A percentile compares a stretch with the other conserved stretches of the same genome.
Conservation (phyloP, 2,329 filamentous ascomycete genomes). For the Hypoxylon sp. region DNA sequence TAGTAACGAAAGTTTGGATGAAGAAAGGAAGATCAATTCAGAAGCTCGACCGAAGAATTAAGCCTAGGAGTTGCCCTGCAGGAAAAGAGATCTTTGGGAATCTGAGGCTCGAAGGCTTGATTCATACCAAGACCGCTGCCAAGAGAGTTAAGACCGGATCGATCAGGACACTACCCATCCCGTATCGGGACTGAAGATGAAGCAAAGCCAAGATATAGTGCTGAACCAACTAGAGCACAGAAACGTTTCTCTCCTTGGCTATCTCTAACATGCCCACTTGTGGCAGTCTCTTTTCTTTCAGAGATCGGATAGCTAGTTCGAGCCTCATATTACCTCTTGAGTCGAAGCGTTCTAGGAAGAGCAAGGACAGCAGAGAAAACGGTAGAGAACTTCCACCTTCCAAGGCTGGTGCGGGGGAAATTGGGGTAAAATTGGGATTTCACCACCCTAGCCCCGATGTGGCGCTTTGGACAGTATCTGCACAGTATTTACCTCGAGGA, state of each 20-base stretch:
- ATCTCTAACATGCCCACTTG: conserved; percentile 1
- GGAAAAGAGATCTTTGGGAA: conserved; percentile 24
- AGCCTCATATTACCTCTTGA: conserved; percentile 1
- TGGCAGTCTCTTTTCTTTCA: conserved; percentile 2
- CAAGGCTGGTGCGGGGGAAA: conserved; percentile 7
- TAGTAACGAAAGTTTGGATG: conserved; percentile 34
- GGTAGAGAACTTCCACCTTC: conserved; percentile 1
- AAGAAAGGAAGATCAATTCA: conserved; percentile 22
- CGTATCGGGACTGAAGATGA: conserved; percentile 28
- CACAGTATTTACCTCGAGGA: not conserved
- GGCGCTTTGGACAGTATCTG: not conserved
- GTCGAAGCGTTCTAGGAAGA: not conserved
- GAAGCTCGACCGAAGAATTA: conserved; percentile 11
- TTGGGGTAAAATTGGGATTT: conserved; percentile 26
- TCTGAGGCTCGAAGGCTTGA: conserved; percentile 30
- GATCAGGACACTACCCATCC: conserved; percentile 12
- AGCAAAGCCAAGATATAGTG: conserved; percentile 42
- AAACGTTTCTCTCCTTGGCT: conserved; percentile 19
- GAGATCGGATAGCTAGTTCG: not conserved
- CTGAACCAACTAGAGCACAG: conserved; percentile 11
- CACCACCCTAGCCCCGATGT: not conserved
- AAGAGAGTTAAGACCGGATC: conserved; percentile 28
- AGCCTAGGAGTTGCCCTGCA: conserved; percentile 7
- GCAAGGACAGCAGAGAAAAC: not conserved
- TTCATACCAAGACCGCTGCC: conserved; percentile 35